Evolutionary conservation across 192 early-diverging fungal species (phyloP).

Genomic region (Borealophlyctis nickersoniae): DNA sequence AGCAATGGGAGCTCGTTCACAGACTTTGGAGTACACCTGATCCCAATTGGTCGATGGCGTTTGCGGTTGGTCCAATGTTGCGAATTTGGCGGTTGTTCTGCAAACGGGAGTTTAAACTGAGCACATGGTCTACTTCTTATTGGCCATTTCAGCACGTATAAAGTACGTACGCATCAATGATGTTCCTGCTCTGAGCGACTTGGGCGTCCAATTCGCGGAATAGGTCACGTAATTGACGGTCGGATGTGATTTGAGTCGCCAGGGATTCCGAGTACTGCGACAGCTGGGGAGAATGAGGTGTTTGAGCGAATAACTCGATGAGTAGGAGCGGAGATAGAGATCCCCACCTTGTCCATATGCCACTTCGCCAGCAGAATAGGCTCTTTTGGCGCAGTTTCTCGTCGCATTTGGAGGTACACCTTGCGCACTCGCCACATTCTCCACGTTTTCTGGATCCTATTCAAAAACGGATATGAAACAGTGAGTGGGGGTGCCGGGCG

Average conservation of each 20-base stretch:
- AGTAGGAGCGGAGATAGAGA: too few relatives aligned
- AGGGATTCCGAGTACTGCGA: not conserved
- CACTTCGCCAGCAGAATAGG: conserved; percentile 12
- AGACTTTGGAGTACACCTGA: not conserved
- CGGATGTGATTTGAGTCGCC: not conserved
- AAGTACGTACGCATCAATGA: not conserved
- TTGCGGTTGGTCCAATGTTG: not conserved
- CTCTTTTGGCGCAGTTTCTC: not conserved
- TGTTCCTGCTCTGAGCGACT: not conserved
- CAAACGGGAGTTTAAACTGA: not conserved
- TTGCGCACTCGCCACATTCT: conserved; percentile 5
- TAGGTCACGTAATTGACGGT: not conserved
- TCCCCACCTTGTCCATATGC: conserved; percentile 18
- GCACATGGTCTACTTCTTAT: not conserved
- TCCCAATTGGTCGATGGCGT: conserved; percentile 11
- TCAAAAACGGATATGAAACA: too few relatives aligned
- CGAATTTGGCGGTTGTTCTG: not conserved
- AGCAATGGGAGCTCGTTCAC: not conserved
- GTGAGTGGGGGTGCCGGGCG: too few relatives aligned
- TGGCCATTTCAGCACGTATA: not conserved
- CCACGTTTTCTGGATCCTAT: conserved; percentile 23
- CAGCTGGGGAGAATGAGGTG: not conserved
- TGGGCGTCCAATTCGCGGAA: not conserved
- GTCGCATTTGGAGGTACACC: not conserved
- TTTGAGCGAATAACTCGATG: too few relatives aligned